phyloP scores from a whole-genome alignment of 129 eudicot species.

The Silybum marianum region DNA sequence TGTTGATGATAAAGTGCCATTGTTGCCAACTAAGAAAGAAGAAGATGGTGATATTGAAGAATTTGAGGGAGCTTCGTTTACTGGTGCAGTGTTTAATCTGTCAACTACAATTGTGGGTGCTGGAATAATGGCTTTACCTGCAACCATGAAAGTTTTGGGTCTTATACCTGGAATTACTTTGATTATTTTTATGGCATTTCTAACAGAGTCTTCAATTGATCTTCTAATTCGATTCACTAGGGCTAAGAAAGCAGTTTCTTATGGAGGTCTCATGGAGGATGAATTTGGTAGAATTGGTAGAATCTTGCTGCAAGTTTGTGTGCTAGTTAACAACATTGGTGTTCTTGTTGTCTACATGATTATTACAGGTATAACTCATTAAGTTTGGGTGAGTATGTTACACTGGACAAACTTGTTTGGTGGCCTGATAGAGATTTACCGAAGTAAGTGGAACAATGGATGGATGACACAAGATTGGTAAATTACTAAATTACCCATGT shows the following conservation, averaged over 20 bases:
- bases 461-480: not conserved
- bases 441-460: not conserved
- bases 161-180: slow-evolving; percentile 65
- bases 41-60: slow-evolving; percentile 77
- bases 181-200: slow-evolving; percentile 75
- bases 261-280: slow-evolving; percentile 88
- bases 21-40: slow-evolving; percentile 74
- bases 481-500: not conserved
- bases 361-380: slow-evolving; percentile 61
- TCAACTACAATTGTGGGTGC: slow-evolving; percentile 94
- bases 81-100: slow-evolving; percentile 81
- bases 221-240: slow-evolving; percentile 74
- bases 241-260: slow-evolving; percentile 55
- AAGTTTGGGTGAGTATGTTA: not conserved
- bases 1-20: slow-evolving; percentile 76
- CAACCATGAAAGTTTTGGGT: slow-evolving; percentile 90
- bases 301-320: slow-evolving; percentile 72
- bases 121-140: slow-evolving; percentile 96
- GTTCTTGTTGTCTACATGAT: slow-evolving; percentile 88
- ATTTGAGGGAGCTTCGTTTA: slow-evolving; percentile 84
- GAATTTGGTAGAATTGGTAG: slow-evolving; percentile 84
- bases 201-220: slow-evolving; percentile 80
- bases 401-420: not conserved
- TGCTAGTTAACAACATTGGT: slow-evolving; percentile 79
- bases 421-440: not conserved